Evolutionary conservation across 257 asterid species (phyloP), one percentile per base, ranked within the genome.

Genomic region (Knoxia roxburghii): DNA sequence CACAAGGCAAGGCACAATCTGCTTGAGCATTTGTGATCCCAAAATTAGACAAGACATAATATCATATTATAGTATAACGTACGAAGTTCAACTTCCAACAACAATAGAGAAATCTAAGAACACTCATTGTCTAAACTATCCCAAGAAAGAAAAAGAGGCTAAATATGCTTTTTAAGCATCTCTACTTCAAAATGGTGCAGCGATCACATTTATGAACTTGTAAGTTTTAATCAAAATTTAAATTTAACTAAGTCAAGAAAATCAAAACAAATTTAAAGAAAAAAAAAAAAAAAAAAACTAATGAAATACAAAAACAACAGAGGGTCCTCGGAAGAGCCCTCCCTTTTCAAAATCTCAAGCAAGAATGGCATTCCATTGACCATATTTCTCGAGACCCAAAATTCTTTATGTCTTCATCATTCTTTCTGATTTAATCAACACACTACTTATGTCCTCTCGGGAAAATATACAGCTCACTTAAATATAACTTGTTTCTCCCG

Each of bases 301-400:
- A 79, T 76, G 77, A 73, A 86, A 79, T 78, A 82, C 85, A 84
- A 87, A 57, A 84, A 69, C 85, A 82, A 66, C n/a, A n/a, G 67
- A 61, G 65, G 84, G 71, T 56, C 80, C 73, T 43, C 17, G 67
- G n/a, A 7, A 52, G 76, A 66, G 54, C 76, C 77, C 61, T 55
- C 40, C 62, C 40, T 29, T 14, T 37, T n/a, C 14, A 64, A 11
- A 60, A 68, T 68, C 84, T 72, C 73, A 70, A 77, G 75, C 77
- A 66, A 69, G 26, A 32, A 76, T 67, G 77, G 75, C 83, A 63
- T 20, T 65, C 67, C 74, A 71, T 69, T 68, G 71, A 79, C 83
- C 86, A 77, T 58, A 40, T 8, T 57, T 33, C 65, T 65, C 64
- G 68, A 53, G 73, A 78, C 73, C 82, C 80, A 79, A 79, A 77